Base-by-base conservation (phyloP, 2,329 filamentous ascomycete genomes). In the Madurella fahalii region DNA sequence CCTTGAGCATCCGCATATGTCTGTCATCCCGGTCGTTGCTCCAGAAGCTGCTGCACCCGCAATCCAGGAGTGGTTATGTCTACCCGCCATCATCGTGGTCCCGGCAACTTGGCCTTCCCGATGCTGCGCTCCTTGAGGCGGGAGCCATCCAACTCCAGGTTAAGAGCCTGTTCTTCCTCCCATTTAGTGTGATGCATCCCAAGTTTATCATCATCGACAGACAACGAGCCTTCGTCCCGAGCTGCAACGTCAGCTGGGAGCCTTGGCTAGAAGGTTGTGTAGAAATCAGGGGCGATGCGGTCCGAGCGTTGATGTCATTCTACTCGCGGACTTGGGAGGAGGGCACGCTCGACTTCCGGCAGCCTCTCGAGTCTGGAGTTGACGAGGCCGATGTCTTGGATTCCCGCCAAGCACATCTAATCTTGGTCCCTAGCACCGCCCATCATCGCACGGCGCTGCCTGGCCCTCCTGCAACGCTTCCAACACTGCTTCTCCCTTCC, bases 221-320 rank as follows among this genome's bases (percentile, higher is more conserved):
- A 0, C 68, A 74, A 32, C 76, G 72, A 2, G 86, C 86, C 0
- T 85, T 86, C 63, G 69, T 94, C 9, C 89, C 89, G 0, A 90
- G 86, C 63, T 92, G 88, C 69, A 95, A 95, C 63, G 82, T 95
- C 4, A 91, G 87, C 64, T 94, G 87, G 87, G 90, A 94, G 69
- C 71, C 82, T n/a, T 95, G 90, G 90, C 85, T 93, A 25, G 90
- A 95, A 68, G 87, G 86, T 0, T 89, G 85, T 53, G 72, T 93
- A 3, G 82, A 84, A 52, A 70, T 93, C 11, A 75, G 76, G 7
- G 89, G 88, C 0, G 74, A 77, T 0, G 75, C 86, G 0, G 82
- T 90, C 0, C 62, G 68, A 4, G 74, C 78, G n/a, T 78, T 94
- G 40, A 60, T 87, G 41, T 67, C 73, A 2, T 93, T 93, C 64